Base-by-base conservation (phyloP, 495 filamentous ascomycete species). In the Aspergillus olivimuriae region DNA sequence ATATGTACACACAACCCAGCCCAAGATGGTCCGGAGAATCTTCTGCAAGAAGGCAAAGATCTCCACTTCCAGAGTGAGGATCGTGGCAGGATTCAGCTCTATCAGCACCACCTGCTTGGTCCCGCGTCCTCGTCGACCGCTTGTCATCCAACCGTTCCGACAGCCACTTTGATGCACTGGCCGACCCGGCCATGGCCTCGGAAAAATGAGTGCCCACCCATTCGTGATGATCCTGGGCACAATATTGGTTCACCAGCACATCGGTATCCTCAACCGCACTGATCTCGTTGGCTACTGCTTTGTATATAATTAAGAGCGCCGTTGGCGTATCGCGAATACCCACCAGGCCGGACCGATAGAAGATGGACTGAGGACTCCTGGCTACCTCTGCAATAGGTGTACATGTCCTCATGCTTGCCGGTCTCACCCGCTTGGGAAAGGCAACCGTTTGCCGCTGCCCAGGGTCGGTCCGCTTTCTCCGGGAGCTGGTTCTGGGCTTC, bases 221-320 rank as follows among this genome's bases (percentile, higher is more conserved):
- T 11, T 48, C 41, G 8, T 40, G 33, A 9, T 39, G 33, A n/a
- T 48, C 46, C 8, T 39, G 41, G 8, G 15, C 44, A 40, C 70
- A 74, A 35, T 66, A 73, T 33, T 52, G 50, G 0, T 53, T 46
- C 4, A 75, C 58, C 17, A 75, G 46, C 3, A 26, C 60, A 50
- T 77, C 73, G 2, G 66, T 74, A 22, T 71, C 65, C 4, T 37
- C 46, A 2, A 73, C 55, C 1, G 54, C 35, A 28, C 57, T 67
- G 34, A 73, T 53, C 53, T 77, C 60, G 47, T 77, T 73, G 0
- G 56, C 22, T 15, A 73, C 59, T 7, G 72, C 70, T 48, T 79
- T 75, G 57, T 79, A 77, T 0, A 67, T 39, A 44, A 66, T 76
- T n/a, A 73, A 19, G 2, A 71, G 73, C 53, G 70, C 68, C 14